Conservation (phyloP, 2,329 filamentous ascomycete species). For the Neonectria coccinea region DNA sequence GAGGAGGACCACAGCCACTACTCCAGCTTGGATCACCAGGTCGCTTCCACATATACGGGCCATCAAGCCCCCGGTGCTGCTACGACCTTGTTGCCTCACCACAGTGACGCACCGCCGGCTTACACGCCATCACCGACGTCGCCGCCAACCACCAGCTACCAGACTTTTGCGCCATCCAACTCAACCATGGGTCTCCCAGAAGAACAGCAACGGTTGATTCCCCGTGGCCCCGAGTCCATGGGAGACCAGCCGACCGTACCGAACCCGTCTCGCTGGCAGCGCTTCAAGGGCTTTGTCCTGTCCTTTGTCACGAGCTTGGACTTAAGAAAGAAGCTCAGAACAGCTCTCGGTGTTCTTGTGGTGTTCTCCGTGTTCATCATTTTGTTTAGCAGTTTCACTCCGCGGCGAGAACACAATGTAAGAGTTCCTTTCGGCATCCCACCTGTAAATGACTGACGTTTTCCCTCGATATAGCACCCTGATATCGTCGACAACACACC, state of each 20-base stretch:
- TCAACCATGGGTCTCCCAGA: constrained; percentile 56
- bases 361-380: constrained; percentile 50
- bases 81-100: constrained; percentile 35
- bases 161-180: constrained; percentile 53
- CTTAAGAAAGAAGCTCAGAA: constrained; percentile 47
- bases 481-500: constrained; percentile 41
- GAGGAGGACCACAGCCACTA: constrained; percentile 33
- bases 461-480: constrained; percentile 30
- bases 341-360: constrained; percentile 47
- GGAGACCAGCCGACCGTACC: constrained; percentile 46
- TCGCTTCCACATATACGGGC: constrained; percentile 6
- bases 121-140: constrained; percentile 60
- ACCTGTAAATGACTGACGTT: neutral
- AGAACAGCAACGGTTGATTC: constrained; percentile 59
- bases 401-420: constrained; percentile 47
- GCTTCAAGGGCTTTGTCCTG: constrained; percentile 40
- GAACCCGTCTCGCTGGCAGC: constrained; percentile 45
- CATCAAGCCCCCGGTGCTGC: constrained; percentile 9
- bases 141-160: constrained; percentile 52
- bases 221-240: constrained; percentile 61
- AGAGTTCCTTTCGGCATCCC: constrained; percentile 15
- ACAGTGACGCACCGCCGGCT: constrained; percentile 61
- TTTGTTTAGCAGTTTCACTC: constrained; percentile 42
- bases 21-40: neutral
- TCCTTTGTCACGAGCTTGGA: constrained; percentile 31